Percentiles rank a stretch among this genome's conserved stretches.
phyloP scores from a whole-genome alignment of 2,329 filamentous ascomycete genomes.

The Clonostachys chloroleuca region DNA sequence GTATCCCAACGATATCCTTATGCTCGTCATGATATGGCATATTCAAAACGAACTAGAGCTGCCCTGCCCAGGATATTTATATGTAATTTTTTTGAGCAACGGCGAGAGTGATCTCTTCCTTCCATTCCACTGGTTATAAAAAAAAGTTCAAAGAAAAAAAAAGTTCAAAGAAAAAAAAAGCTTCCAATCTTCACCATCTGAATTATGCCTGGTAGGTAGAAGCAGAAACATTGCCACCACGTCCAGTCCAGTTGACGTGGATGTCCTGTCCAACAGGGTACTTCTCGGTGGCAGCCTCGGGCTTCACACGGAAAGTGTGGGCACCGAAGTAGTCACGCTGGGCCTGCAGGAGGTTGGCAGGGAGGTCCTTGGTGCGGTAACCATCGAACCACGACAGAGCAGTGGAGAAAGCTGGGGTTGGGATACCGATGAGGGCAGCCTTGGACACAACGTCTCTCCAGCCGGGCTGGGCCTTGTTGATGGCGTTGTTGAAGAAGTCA shows the following conservation, averaged over 20 bases:
- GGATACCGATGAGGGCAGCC: constrained; percentile 90
- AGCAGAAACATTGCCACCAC: constrained; percentile 94
- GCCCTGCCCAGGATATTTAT: too few species aligned
- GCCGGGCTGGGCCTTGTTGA: constrained; percentile 89
- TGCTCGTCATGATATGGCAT: too few species aligned
- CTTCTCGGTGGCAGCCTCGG: constrained; percentile 69
- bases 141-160: too few species aligned
- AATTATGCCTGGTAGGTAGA: constrained; percentile 94
- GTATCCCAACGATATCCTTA: too few species aligned
- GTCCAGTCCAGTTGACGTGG: constrained; percentile 99
- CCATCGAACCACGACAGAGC: constrained; percentile 98
- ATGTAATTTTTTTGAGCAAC: too few species aligned
- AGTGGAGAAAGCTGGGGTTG: constrained; percentile 93
- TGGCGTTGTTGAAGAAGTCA: constrained; percentile 99
- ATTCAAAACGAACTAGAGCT: too few species aligned
- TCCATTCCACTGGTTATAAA: too few species aligned
- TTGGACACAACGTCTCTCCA: constrained; percentile 92
- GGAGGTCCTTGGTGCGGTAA: constrained; percentile 94
- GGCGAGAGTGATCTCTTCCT: too few species aligned
- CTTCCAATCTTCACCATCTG: too few species aligned
- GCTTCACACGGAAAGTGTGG: constrained; percentile 87
- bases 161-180: too few species aligned
- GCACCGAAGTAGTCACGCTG: constrained; percentile 99
- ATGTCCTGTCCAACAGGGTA: constrained; percentile 84
- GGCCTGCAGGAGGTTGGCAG: constrained; percentile 96